Evolutionary conservation across 2,329 filamentous ascomycete genomes (phyloP).

Genomic region (Sclerotiophoma versabilis): DNA sequence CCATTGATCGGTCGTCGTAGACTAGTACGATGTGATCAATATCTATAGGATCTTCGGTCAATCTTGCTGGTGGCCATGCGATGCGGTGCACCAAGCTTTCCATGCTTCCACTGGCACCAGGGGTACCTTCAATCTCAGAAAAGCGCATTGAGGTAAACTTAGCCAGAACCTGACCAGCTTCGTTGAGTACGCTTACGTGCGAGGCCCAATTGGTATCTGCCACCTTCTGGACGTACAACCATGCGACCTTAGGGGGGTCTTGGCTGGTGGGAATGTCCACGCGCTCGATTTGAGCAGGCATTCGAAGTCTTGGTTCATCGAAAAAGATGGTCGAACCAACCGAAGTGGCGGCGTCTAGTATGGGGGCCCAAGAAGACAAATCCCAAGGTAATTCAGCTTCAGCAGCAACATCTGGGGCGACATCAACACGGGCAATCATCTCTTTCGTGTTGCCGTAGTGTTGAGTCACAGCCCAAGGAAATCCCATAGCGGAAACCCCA

Average conservation of each 20-base stretch:
- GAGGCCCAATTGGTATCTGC: constrained; percentile 8
- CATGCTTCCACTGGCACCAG: constrained; percentile 23
- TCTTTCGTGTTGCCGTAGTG: constrained; percentile 49
- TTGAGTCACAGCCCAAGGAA: constrained; percentile 52
- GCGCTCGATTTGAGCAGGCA: constrained; percentile 41
- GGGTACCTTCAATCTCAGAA: constrained; percentile 37
- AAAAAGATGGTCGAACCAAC: constrained; percentile 52
- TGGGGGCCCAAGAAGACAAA: constrained; percentile 47
- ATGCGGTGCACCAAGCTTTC: constrained; percentile 49
- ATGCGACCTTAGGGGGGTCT: constrained; percentile 43
- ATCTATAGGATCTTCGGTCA: constrained; percentile 38
- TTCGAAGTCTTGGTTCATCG: constrained; percentile 46
- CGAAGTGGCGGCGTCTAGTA: constrained; percentile 53
- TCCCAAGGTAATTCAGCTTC: constrained; percentile 33
- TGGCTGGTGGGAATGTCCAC: constrained; percentile 27
- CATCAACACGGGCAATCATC: constrained; percentile 51
- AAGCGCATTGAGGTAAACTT: constrained; percentile 34
- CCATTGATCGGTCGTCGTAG: constrained; percentile 5
- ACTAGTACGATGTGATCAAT: constrained; percentile 34
- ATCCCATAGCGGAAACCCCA: constrained; percentile 51
- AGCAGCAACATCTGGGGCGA: constrained; percentile 25
- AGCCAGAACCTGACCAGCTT: constrained; percentile 21
- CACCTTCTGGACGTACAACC: constrained; percentile 43
- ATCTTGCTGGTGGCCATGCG: constrained; percentile 48
- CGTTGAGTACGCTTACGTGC: constrained; percentile 14